phyloP scores from a whole-genome alignment of 73 alveolate genomes.

The Paramecium sonneborni region DNA sequence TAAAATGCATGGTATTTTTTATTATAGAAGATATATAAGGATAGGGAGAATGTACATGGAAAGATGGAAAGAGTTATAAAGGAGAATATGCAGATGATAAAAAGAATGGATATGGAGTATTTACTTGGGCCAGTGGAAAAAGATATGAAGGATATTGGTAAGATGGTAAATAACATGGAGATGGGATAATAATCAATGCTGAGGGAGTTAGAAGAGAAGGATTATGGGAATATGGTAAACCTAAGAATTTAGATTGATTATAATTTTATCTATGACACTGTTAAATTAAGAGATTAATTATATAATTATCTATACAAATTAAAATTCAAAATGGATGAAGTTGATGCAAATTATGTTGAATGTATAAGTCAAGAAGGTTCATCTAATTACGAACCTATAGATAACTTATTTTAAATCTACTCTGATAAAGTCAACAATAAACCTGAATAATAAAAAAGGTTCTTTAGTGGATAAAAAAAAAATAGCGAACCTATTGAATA shows the following conservation, averaged over 20 bases:
- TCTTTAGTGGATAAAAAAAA: conserved; percentile 18
- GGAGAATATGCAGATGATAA: conserved; percentile 68
- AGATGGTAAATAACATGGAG: conserved; percentile 66
- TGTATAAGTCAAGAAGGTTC: not conserved
- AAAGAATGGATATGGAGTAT: conserved; percentile 66
- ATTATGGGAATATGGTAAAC: conserved; percentile 33
- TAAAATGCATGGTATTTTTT: conserved; percentile 64
- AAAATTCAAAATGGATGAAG: conserved; percentile 29
- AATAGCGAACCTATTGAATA: not conserved
- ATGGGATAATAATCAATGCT: conserved; percentile 31
- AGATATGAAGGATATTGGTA: conserved; percentile 67
- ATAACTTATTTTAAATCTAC: not conserved
- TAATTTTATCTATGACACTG: conserved; percentile 3
- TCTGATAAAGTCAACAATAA: not conserved
- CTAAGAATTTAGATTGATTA: not conserved
- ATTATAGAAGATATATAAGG: not conserved
- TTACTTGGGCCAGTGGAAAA: conserved; percentile 61
- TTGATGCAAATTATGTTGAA: not conserved
- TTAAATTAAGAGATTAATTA: not conserved
- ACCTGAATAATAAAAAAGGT: conserved; percentile 15
- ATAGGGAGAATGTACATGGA: conserved; percentile 61
- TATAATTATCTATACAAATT: not conserved
- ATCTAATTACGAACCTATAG: not conserved
- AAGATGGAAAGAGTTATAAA: conserved; percentile 66
- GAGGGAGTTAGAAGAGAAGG: conserved; percentile 56